Base-by-base conservation (phyloP, 345 rosid species). In the Eucalyptus curtisii region DNA sequence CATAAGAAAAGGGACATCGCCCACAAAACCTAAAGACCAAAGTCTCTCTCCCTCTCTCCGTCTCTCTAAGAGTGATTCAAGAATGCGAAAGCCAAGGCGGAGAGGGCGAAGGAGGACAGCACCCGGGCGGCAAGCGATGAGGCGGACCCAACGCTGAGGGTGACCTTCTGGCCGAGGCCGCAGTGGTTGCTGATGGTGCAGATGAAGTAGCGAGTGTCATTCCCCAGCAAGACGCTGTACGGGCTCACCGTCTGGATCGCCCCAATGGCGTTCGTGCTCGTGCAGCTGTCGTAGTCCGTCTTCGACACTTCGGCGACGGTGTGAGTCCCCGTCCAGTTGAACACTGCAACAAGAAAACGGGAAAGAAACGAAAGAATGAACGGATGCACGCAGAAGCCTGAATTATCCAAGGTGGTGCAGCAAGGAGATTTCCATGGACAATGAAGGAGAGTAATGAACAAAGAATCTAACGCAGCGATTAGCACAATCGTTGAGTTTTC, bases 321-420 rank as follows among this genome's bases (percentile, higher is more conserved):
- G 86, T 90, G 91, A 20, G 57, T n/a, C 85, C 92, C 91, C 30
- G 86, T 90, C 91, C 92, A 92, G 87, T 47, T 92, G 90, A 92
- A 92, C 47, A 90, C 92, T 89, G 88, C 57, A 79, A 31, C 33
- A 12, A n/a, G 40, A 49, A 50, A 86, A 14, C 45, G 44, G n/a
- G n/a, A 10, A 49, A 31, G 19, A 31, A 57, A 40, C 44, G 6
- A 55, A 55, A 31, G 76, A 55, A 17, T 27, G 50, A 37, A n/a
- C 44, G 45, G 6, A 10, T 15, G 47, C 42, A 42, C 8, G 7
- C 47, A 31, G 20, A 37, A 40, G 82, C 30, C 82, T 40, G 22
- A 6, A 76, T 40, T 20, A 76, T 20, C 47, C 82, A 22, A 40
- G 76, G 76, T 64, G 10, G 76, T 64, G 76, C 33, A 30, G 19